Evolutionary conservation across 2,329 filamentous ascomycete species (phyloP).

Genomic region (Aspergillus nomiae): DNA sequence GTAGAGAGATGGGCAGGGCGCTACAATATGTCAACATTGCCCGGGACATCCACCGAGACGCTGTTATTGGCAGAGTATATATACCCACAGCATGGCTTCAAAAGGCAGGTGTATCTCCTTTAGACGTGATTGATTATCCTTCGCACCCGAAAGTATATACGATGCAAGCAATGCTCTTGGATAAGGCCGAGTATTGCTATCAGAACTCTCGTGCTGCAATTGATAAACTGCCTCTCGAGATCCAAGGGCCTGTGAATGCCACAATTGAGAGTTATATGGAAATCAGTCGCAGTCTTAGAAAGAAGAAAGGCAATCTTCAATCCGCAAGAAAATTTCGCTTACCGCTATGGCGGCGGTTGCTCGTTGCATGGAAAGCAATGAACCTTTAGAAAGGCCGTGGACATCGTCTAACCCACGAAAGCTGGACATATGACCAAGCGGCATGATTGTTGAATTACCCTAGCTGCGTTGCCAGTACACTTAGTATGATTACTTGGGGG

Average conservation of each 20-base stretch:
- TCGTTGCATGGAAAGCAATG: neutral
- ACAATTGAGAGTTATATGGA: constrained; percentile 77
- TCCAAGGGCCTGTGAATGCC: constrained; percentile 65
- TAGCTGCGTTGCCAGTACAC: too few relatives aligned
- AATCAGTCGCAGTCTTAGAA: constrained; percentile 54
- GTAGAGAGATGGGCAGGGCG: constrained; percentile 64
- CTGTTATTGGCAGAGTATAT: constrained; percentile 67
- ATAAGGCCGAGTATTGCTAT: constrained; percentile 66
- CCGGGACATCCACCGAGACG: constrained; percentile 69
- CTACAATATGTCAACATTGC: constrained; percentile 77
- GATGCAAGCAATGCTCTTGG: constrained; percentile 58
- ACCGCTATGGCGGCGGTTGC: neutral
- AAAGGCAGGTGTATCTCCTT: constrained; percentile 51
- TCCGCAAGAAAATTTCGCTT: neutral
- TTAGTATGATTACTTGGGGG: too few relatives aligned
- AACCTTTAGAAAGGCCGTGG: too few relatives aligned
- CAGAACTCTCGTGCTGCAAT: constrained; percentile 58
- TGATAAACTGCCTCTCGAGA: constrained; percentile 61
- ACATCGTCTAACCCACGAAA: too few relatives aligned
- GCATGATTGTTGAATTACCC: too few relatives aligned
- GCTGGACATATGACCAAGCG: too few relatives aligned
- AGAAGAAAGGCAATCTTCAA: neutral
- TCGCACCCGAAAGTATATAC: constrained; percentile 18
- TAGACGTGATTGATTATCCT: constrained; percentile 12
- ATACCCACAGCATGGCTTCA: constrained; percentile 66